Conservation (phyloP, 345 rosid genomes). For the Diplotaxis tenuifolia region DNA sequence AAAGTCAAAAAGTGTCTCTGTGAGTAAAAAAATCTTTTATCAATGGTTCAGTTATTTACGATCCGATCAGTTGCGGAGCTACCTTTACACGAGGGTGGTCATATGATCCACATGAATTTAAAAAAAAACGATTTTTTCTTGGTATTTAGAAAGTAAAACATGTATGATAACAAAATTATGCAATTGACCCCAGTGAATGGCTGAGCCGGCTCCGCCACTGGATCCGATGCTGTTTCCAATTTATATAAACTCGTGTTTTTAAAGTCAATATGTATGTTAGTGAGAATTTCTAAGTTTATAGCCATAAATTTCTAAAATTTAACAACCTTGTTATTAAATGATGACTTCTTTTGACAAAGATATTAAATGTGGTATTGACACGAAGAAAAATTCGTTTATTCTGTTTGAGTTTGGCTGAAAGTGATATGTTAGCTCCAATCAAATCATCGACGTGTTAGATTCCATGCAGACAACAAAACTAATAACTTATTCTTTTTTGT, state of each 20-base stretch:
- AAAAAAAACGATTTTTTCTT: too few relatives aligned
- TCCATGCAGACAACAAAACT: constrained; percentile 15
- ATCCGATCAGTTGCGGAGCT: too few relatives aligned
- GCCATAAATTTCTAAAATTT: not conserved
- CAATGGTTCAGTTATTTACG: too few relatives aligned
- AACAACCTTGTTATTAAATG: not conserved
- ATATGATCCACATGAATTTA: too few relatives aligned
- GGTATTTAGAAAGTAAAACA: too few relatives aligned
- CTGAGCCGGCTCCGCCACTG: too few relatives aligned
- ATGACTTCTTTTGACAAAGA: not conserved
- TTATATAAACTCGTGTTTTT: not conserved
- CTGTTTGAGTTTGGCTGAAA: constrained; percentile 23
- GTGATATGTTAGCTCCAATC: constrained; percentile 17
- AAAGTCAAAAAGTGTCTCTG: too few relatives aligned
- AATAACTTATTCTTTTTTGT: not conserved
- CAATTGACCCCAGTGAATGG: too few relatives aligned
- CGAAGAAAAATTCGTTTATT: not conserved
- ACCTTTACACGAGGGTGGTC: too few relatives aligned
- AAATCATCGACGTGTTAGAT: constrained; percentile 35
- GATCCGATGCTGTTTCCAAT: not conserved
- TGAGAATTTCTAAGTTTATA: not conserved
- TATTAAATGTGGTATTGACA: not conserved
- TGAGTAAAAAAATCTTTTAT: too few relatives aligned
- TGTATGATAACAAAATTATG: too few relatives aligned
- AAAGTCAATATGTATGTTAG: not conserved